These are phyloP conservation scores for Candida sonorensis DNA, from an alignment of 805 yeast species.

Conservation along the genomic window DNA sequence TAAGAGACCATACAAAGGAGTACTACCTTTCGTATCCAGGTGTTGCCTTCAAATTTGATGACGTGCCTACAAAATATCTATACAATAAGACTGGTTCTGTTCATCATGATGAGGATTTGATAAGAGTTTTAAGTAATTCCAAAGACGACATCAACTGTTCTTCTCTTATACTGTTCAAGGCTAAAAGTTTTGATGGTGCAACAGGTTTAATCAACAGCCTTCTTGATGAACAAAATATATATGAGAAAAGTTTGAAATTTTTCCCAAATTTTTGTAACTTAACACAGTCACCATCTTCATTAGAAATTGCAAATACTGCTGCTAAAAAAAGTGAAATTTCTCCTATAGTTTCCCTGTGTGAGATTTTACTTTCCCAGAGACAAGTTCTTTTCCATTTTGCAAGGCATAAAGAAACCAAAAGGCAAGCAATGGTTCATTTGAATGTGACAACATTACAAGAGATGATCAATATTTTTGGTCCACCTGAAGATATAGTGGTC, in stretches of 20 bases:
- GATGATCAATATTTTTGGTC: conserved; percentile 40
- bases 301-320: no score
- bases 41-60: conserved; percentile 40
- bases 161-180: conserved; percentile 34
- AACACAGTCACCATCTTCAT: background rate
- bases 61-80: conserved; percentile 4
- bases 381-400: conserved; percentile 19
- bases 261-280: conserved; percentile 2
- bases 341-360: no score
- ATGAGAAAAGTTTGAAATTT: background rate
- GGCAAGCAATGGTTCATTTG: no score
- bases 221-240: conserved; percentile 1
- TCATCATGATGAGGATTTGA: conserved; percentile 9
- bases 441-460: conserved; percentile 49
- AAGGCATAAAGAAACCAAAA: no score
- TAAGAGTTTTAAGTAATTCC: conserved; percentile 19
- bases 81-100: conserved; percentile 1
- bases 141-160: conserved; percentile 30
- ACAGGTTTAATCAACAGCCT: conserved; percentile 2
- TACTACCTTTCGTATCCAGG: conserved; percentile 54
- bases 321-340: no score
- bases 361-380: background rate
- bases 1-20: conserved; percentile 18
- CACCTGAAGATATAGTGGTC: conserved; percentile 46
- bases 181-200: conserved; percentile 29